A percentile compares a stretch with the other conserved stretches of the same genome.
These are phyloP conservation scores for Cryphonectria naterciae DNA, from an alignment of 2,329 filamentous ascomycete species.

Conservation along the genomic window DNA sequence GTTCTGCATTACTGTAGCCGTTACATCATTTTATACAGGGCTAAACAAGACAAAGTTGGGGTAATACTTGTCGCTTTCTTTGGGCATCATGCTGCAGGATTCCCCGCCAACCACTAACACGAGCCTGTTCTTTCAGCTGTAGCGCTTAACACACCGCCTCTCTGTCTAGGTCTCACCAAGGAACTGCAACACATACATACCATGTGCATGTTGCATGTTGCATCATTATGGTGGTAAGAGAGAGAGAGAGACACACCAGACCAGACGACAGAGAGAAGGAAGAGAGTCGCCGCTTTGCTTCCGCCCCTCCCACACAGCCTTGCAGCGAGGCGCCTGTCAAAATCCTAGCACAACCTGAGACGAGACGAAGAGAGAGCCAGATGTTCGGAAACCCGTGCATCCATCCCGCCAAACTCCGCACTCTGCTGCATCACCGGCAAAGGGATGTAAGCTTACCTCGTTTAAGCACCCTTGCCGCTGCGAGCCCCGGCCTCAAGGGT, in stretches of 20 bases:
- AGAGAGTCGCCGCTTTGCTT: background rate
- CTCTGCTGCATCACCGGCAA: background rate
- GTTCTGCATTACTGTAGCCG: too few species aligned
- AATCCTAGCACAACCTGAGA: constrained; percentile 20
- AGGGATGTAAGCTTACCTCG: constrained; percentile 20
- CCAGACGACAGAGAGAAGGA: background rate
- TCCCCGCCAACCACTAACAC: background rate
- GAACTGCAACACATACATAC: background rate
- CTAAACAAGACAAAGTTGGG: too few species aligned
- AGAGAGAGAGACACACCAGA: background rate
- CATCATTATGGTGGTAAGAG: background rate
- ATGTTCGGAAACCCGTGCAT: constrained; percentile 13
- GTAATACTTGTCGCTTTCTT: constrained; percentile 2
- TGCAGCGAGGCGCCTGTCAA: constrained; percentile 8
- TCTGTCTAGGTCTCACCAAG: background rate
- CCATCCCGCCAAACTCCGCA: background rate
- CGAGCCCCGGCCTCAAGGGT: constrained; percentile 2
- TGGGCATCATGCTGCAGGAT: constrained; percentile 1
- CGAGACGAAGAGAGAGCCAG: constrained; percentile 16
- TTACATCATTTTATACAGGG: too few species aligned
- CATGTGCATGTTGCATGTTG: background rate
- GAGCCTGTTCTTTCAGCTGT: background rate
- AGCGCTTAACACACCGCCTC: background rate
- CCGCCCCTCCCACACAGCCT: background rate
- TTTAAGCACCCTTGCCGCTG: constrained; percentile 5